Conservation (phyloP, 352 stramenopile species). For the Phytophthora pluvialis region DNA sequence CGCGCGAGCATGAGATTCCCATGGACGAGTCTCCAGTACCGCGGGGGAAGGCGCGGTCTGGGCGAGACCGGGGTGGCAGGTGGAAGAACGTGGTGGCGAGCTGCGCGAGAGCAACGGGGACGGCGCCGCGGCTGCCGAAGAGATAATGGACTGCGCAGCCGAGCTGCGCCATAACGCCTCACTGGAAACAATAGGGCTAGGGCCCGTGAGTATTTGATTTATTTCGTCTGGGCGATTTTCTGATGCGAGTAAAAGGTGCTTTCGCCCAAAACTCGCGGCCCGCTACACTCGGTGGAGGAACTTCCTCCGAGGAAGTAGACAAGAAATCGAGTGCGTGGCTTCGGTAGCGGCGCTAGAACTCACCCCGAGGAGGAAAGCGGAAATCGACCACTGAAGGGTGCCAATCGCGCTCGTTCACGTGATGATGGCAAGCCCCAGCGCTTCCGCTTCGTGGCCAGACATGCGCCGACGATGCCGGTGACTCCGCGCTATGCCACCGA, state of each 20-base stretch:
- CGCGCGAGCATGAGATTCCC: slow-evolving; percentile 49
- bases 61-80: slow-evolving; percentile 14
- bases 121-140: slow-evolving; percentile 4
- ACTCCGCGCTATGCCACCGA: too few species aligned
- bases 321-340: slow-evolving; percentile 7
- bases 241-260: slow-evolving; percentile 17
- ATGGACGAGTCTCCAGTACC: slow-evolving; percentile 36
- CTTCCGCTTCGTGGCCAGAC: not conserved
- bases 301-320: too few species aligned
- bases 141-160: slow-evolving; percentile 16
- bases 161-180: slow-evolving; percentile 19
- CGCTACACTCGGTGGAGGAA: not conserved
- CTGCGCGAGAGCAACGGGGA: slow-evolving; percentile 8
- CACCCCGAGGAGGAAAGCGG: slow-evolving; percentile 2
- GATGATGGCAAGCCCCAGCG: slow-evolving; percentile 13
- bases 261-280: not conserved
- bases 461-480: too few species aligned
- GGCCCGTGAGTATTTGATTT: slow-evolving; percentile 37
- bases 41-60: slow-evolving; percentile 21
- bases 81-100: slow-evolving; percentile 30
- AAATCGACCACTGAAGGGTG: not conserved
- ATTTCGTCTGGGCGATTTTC: slow-evolving; percentile 31
- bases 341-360: not conserved
- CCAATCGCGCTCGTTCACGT: slow-evolving; percentile 2
- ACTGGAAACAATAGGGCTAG: slow-evolving; percentile 45